Base-by-base conservation (phyloP, 192 early-diverging fungal species). In the Dissophora ornata region DNA sequence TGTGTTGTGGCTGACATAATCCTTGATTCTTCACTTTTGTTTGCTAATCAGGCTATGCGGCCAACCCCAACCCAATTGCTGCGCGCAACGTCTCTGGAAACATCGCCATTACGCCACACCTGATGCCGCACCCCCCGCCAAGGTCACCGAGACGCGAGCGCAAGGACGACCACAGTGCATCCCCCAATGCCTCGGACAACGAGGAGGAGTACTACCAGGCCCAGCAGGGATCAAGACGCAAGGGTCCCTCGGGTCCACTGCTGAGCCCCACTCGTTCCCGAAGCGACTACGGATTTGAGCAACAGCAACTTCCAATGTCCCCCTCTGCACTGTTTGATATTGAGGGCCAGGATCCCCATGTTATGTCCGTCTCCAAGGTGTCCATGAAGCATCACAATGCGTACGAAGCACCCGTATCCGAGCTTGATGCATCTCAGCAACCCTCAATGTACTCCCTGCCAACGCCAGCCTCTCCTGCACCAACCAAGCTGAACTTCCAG, bases 141-240 rank as follows among this genome's bases (percentile, higher is more conserved):
- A 22, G 73, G n/a, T 77, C 73, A 10, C 73, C 73, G 13, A 48
- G 73, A 33, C 64, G 73, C 7, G 73, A 77, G 58, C 57, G 73
- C 13, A 34, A 44, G 38, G 71, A 77, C 18, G 62, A 66, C 5
- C 26, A 51, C 15, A 45, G 36, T 51, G 57, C 32, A 0, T 65
- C 70, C 5, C 70, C 70, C 0, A 33, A 58, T 15, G 52, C 26
- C 0, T 77, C 73, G 1, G 73, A 77, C 16, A 77, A 77, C 40
- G 73, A 77, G n/a, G 73, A 77, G 3, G 73, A 77, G 26, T 38
- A 52, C 5, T 21, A 55, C 18, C 73, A 51, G 9, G 8, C 42
- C 2, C 64, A 61, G 13, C 28, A 42, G 24, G 57, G 57, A 28
- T 44, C 41, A n/a, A 58, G 70, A 45, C 70, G 70, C 11, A 74